Evolutionary conservation across 306 rosid genomes (phyloP).

Genomic region (Quillaja saponaria): DNA sequence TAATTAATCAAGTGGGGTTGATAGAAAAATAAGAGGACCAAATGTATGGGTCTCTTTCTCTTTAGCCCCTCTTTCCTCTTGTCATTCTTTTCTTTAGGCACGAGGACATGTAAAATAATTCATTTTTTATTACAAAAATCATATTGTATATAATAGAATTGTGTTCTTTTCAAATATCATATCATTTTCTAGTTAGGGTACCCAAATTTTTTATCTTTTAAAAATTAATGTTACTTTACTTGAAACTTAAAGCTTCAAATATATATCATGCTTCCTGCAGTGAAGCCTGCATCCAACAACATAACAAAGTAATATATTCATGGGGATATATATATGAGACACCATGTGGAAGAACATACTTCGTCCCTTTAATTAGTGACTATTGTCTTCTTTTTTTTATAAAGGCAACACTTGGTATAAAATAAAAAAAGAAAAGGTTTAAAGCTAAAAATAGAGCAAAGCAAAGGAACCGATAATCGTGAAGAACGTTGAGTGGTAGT

Average conservation of each 20-base stretch:
- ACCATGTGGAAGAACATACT: constrained; percentile 11
- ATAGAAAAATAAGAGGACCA: constrained; percentile 31
- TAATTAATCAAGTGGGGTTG: constrained; percentile 18
- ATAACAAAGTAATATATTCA: no score
- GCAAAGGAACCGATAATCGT: constrained; percentile 27
- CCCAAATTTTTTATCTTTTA: no score
- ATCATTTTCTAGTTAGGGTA: no score
- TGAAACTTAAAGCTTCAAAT: no score
- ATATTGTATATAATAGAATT: no score
- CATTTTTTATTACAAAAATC: no score
- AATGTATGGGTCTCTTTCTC: constrained; percentile 13
- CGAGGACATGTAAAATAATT: no score
- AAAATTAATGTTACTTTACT: no score
- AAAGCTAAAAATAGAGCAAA: constrained; percentile 25
- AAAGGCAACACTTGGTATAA: constrained; percentile 11
- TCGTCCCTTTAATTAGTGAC: background rate
- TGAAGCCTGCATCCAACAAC: no score
- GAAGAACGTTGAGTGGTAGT: constrained; percentile 7
- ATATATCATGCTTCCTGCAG: no score
- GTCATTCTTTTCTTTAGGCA: constrained; percentile 9
- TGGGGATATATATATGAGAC: background rate
- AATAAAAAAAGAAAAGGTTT: constrained; percentile 12
- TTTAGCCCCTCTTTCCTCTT: no score
- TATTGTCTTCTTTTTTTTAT: constrained; percentile 1
- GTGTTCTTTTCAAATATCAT: no score